Base-by-base conservation (phyloP, 768 basidiomycete genomes). In the Kwoniella europaea region DNA sequence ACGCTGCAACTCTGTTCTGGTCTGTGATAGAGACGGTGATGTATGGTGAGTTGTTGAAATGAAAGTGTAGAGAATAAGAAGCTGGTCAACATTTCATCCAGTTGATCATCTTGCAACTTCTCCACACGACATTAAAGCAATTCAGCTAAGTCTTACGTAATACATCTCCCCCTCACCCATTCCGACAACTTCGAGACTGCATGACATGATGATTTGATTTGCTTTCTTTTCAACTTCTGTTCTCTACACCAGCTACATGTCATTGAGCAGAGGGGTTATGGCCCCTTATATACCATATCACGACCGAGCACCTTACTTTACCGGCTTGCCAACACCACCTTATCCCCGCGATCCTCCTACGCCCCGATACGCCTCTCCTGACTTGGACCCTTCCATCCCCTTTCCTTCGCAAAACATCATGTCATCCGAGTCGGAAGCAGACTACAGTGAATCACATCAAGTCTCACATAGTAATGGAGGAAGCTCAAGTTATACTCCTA, bases 311-410 rank as follows among this genome's bases (percentile, higher is more conserved):
- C 74, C 78, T 3, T 65, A 76, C 67, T 76, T 43, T 61, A 52
- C 70, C 53, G 59, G 54, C 43, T 41, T 72, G 10, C 77, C 77
- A 0, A 67, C 71, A 1, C 74, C 69, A 0, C 59, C 68, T 4
- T 35, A 35, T n/a, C 35, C 18, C 1, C 43, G 62, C 0, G 41
- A 63, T 18, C 68, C 55, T 18, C 41, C 55, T 7, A 73, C 79
- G 9, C 76, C 75, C 3, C 71, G 72, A 63, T 80, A 80, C 79
- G 79, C 69, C 6, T 71, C 75, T n/a, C 79, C 79, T 10, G 79
- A 78, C 59, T 42, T 69, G 15, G 72, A 76, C 57, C 77, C 79
- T 24, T 61, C 35, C 20, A 13, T 62, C 27, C 61, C 73, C 10
- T 60, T 67, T 44, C 69, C 44, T 35, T 60, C 70, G 44, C 68